These are phyloP conservation scores for Beauveria pseudobassiana DNA, from an alignment of 2,329 filamentous ascomycete species.

Conservation along the genomic window DNA sequence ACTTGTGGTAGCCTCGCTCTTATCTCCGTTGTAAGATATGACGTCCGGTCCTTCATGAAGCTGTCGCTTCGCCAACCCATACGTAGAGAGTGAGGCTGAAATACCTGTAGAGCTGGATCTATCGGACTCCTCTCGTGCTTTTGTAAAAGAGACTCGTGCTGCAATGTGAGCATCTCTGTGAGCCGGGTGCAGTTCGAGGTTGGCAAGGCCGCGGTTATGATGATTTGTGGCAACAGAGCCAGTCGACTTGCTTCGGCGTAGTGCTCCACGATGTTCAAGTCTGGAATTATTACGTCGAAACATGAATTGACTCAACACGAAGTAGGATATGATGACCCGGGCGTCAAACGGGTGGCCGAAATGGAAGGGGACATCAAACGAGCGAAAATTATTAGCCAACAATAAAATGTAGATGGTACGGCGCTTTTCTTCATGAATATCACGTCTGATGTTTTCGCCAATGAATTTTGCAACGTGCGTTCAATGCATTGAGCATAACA, in stretches of 20 bases:
- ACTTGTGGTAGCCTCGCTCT: conserved; percentile 16
- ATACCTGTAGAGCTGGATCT: neutral
- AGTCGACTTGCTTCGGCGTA: conserved; percentile 47
- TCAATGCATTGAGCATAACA: neutral
- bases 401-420: neutral
- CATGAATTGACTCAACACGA: conserved; percentile 27
- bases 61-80: conserved; percentile 16
- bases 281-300: conserved; percentile 42
- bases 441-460: neutral
- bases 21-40: conserved; percentile 13
- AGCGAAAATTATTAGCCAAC: neutral
- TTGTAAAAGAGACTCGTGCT: conserved; percentile 51
- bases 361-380: neutral
- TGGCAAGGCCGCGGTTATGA: conserved; percentile 35
- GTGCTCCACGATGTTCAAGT: conserved; percentile 30
- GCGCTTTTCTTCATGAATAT: neutral
- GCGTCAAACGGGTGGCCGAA: neutral
- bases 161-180: conserved; percentile 56
- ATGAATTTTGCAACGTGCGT: neutral
- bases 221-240: conserved; percentile 35
- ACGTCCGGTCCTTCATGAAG: conserved; percentile 14
- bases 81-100: neutral
- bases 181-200: conserved; percentile 41
- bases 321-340: neutral
- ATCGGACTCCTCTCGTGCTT: conserved; percentile 27